A percentile compares a stretch with the other conserved stretches of the same genome.
Evolutionary conservation across 768 basidiomycete genomes (phyloP).

Genomic region (Boletus pseudo-olivaceus): DNA sequence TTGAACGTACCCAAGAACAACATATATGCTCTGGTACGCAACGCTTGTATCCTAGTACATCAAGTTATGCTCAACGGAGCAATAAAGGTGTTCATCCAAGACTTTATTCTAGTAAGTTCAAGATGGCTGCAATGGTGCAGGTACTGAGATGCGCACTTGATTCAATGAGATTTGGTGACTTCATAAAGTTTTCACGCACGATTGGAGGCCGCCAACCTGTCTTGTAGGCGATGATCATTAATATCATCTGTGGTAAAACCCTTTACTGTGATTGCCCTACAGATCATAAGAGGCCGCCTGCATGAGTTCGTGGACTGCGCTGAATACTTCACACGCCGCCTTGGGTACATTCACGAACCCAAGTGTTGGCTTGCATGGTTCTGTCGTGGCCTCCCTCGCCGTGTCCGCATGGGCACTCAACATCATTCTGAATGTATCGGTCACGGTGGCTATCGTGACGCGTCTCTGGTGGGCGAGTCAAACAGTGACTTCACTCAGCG

Average conservation of each 20-base stretch:
- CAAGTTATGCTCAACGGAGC: neutral
- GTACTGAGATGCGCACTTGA: neutral
- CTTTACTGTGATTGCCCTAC: neutral
- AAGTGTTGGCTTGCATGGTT: neutral
- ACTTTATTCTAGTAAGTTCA: conserved; percentile 1
- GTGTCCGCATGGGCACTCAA: neutral
- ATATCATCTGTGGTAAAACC: neutral
- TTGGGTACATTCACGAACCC: neutral
- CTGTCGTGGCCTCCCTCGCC: neutral
- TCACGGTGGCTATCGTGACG: neutral
- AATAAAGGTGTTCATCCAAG: neutral
- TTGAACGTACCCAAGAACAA: neutral
- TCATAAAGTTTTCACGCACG: neutral
- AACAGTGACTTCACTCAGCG: neutral
- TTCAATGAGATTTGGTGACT: conserved; percentile 1
- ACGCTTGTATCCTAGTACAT: no score
- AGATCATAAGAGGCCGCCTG: no score
- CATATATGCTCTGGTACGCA: neutral
- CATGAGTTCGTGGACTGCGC: neutral
- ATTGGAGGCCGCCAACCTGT: neutral
- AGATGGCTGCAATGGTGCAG: neutral
- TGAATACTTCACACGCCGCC: neutral
- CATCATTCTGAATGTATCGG: neutral
- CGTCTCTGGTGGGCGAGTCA: neutral
- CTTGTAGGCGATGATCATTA: neutral